A percentile compares a stretch with the other conserved stretches of the same genome.
phyloP scores from a whole-genome alignment of 805 yeast species.

The Saturnispora sekii region DNA sequence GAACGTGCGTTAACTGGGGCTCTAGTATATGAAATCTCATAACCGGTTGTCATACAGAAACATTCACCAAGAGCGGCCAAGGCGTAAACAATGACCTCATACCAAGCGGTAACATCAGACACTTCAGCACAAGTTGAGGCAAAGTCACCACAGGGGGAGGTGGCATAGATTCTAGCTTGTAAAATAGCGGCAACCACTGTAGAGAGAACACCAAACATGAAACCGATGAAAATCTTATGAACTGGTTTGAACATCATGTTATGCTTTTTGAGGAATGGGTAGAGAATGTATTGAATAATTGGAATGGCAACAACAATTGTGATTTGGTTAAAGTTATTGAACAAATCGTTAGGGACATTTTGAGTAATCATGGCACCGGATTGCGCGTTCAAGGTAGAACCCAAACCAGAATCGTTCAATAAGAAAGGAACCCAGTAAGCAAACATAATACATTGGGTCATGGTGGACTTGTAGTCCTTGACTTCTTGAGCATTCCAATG shows the following conservation, averaged over 20 bases:
- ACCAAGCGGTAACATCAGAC: constrained; percentile 29
- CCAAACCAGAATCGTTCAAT: constrained; percentile 40
- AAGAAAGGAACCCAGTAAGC: constrained; percentile 31
- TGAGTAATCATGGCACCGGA: constrained; percentile 44
- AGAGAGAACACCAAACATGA: constrained; percentile 36
- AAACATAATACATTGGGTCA: constrained; percentile 37
- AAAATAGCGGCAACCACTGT: constrained; percentile 42
- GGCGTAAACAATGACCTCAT: constrained; percentile 23
- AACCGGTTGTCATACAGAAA: constrained; percentile 40
- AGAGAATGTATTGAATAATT: constrained; percentile 37
- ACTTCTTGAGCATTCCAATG: constrained; percentile 37
- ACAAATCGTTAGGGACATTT: constrained; percentile 49
- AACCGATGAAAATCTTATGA: constrained; percentile 38
- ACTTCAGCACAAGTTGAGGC: constrained; percentile 30
- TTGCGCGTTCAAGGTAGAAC: constrained; percentile 39
- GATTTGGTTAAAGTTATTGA: constrained; percentile 44
- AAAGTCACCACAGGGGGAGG: constrained; percentile 42
- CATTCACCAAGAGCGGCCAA: constrained; percentile 43
- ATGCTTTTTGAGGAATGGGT: constrained; percentile 36
- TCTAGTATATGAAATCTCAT: constrained; percentile 44
- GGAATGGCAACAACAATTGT: constrained; percentile 45
- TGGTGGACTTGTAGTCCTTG: constrained; percentile 34
- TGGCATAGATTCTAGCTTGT: constrained; percentile 37
- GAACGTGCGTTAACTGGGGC: constrained; percentile 46
- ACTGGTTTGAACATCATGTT: constrained; percentile 36